phyloP scores from a whole-genome alignment of 208 protist species.

The Wallacemonas rigidus region DNA sequence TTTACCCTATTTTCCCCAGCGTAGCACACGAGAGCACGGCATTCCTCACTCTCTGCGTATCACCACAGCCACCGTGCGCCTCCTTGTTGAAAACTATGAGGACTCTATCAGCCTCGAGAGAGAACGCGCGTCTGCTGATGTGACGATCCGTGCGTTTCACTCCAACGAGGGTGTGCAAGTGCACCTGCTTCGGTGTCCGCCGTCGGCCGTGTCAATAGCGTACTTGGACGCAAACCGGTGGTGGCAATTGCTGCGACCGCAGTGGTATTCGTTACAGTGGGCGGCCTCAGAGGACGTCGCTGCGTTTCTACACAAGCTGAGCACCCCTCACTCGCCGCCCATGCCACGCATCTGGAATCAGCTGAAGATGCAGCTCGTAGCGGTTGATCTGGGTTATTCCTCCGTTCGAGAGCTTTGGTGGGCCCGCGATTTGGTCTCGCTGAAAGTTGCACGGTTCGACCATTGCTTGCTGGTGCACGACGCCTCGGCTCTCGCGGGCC shows the following conservation, averaged over 20 bases:
- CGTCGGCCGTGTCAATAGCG: background rate
- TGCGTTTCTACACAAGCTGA: background rate
- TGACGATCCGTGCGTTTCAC: background rate
- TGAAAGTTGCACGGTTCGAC: slow-evolving; percentile 2
- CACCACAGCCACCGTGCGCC: background rate
- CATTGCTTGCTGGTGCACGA: slow-evolving; percentile 2
- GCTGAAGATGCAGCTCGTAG: background rate
- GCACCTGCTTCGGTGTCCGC: background rate
- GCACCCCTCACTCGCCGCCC: background rate
- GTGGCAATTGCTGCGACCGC: slow-evolving; percentile 2
- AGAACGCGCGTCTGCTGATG: background rate
- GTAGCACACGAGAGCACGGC: background rate
- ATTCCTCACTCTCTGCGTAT: background rate
- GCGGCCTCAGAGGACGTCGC: background rate
- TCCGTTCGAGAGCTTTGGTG: background rate
- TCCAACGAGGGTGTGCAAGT: background rate
- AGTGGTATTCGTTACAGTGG: background rate
- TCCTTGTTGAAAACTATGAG: slow-evolving; percentile 4
- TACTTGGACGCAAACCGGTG: slow-evolving; percentile 7
- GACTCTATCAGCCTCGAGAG: background rate
- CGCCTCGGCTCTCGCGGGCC: background rate
- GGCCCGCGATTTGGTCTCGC: background rate
- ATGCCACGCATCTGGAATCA: background rate
- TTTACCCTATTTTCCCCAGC: background rate
- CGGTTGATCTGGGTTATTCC: slow-evolving; percentile 5